Percentiles rank a stretch among this genome's conserved stretches.
Conservation (phyloP, 306 rosid species). For the Lathyrus aphaca region DNA sequence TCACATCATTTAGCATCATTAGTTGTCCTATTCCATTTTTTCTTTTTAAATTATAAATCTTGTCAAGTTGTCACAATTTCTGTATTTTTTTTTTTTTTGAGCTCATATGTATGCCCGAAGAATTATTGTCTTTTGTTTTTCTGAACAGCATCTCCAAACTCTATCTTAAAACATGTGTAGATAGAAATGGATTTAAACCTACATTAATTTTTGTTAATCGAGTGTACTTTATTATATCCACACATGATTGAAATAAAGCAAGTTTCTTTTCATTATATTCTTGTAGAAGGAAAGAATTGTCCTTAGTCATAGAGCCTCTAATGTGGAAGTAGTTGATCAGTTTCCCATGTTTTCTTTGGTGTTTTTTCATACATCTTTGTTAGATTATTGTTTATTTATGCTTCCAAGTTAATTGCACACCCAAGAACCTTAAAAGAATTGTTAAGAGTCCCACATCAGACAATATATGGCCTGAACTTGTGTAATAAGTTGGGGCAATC, state of each 20-base stretch:
- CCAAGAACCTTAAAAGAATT: not conserved
- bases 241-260: not conserved
- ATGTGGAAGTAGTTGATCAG: not conserved
- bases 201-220: not conserved
- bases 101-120: not conserved
- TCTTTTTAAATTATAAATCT: not conserved
- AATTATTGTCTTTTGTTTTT: not conserved
- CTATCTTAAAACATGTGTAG: not conserved
- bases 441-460: too few species aligned
- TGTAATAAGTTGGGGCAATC: too few species aligned
- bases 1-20: constrained; percentile 10
- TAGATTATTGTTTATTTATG: not conserved
- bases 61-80: not conserved
- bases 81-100: constrained; percentile 13
- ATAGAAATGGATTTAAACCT: constrained; percentile 9
- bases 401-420: not conserved
- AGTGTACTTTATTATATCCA: not conserved
- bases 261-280: not conserved
- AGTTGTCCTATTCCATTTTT: not conserved
- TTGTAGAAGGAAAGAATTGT: not conserved
- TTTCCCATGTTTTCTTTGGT: not conserved
- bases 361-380: not conserved
- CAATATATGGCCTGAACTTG: too few species aligned
- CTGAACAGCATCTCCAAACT: not conserved
- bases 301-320: not conserved